Base-by-base conservation (phyloP, 2,329 filamentous ascomycete genomes). In the Trichoderma citrinoviride region DNA sequence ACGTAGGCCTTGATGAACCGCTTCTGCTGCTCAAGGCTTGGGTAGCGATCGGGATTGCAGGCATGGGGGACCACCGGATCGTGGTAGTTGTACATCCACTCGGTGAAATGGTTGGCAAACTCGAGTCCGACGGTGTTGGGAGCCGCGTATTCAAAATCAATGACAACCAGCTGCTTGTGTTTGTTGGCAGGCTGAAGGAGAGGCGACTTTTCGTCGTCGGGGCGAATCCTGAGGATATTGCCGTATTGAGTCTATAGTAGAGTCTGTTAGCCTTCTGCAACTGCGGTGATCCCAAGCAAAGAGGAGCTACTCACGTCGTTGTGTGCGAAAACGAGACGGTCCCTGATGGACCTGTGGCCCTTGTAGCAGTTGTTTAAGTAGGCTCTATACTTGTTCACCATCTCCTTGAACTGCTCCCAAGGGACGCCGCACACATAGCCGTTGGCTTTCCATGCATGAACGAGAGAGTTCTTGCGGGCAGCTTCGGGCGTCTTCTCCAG, bases 51-150 rank as follows among this genome's bases (percentile, higher is more conserved):
- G 5, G 85, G 85, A 71, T 89, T 87, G 81, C 91, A 94, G 27
- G 82, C 85, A 79, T 86, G 87, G 0, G 92, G 81, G 37, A 78
- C 79, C 29, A 81, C 79, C 3, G 86, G 77, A 73, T 95, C 88
- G 74, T 97, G 93, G 77, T 99, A 99, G 78, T 99, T 94, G 82
- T 98, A 98, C 71, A 92, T 91, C 95, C 95, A 99, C 78, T 99
- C 95, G 1, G 92, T 91, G 77, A 99, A 99, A 77, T 99, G 95
- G 76, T 99, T 99, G 65, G 93, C 95, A 75, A 99, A 98, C 77
- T 99, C 95, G 17, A 92, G 82, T 1, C 93, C 95, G 0, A 87
- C 88, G 0, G 89, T 83, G 74, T 98, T 99, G 65, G 94, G 93
- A 2, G 89, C 93, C 1, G 95, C 91, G 74, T 99, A 99, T 74